These are phyloP conservation scores for Orbilia quercus DNA, from an alignment of 2,329 filamentous ascomycete species.

Conservation along the genomic window DNA sequence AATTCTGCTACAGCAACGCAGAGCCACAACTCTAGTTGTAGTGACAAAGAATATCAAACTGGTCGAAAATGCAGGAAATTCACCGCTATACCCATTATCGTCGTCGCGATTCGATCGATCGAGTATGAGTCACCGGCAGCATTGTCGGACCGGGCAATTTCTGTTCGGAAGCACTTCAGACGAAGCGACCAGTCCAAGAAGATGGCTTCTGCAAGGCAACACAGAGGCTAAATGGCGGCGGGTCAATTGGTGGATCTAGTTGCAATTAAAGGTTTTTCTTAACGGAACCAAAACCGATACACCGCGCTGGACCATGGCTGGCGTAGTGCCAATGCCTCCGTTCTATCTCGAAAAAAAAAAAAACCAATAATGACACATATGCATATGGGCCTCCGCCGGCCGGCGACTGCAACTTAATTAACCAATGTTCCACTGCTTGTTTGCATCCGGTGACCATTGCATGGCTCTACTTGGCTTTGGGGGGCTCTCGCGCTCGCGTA, in stretches of 20 bases:
- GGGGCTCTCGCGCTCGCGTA: slow-evolving; percentile 30
- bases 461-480: too few species aligned
- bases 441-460: slow-evolving; percentile 45
- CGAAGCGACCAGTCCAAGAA: not conserved
- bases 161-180: slow-evolving; percentile 34
- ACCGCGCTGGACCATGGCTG: slow-evolving; percentile 30
- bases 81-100: too few species aligned
- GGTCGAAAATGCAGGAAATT: too few species aligned
- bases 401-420: slow-evolving; percentile 18
- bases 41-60: not conserved
- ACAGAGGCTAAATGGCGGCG: slow-evolving; percentile 47
- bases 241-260: slow-evolving; percentile 52
- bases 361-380: slow-evolving; percentile 52
- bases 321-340: slow-evolving; percentile 1
- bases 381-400: slow-evolving; percentile 9
- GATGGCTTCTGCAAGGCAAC: slow-evolving; percentile 37
- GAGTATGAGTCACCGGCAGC: slow-evolving; percentile 7
- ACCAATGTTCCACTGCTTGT: slow-evolving; percentile 18
- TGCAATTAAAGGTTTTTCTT: not conserved
- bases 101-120: too few species aligned
- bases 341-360: slow-evolving; percentile 20
- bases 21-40: not conserved
- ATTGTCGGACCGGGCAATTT: slow-evolving; percentile 21
- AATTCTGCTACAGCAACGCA: too few species aligned
- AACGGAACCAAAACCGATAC: slow-evolving; percentile 50